Percentiles rank a stretch among this genome's conserved stretches.
Evolutionary conservation across 352 stramenopile genomes (phyloP).

Genomic region (Phytophthora vignae): DNA sequence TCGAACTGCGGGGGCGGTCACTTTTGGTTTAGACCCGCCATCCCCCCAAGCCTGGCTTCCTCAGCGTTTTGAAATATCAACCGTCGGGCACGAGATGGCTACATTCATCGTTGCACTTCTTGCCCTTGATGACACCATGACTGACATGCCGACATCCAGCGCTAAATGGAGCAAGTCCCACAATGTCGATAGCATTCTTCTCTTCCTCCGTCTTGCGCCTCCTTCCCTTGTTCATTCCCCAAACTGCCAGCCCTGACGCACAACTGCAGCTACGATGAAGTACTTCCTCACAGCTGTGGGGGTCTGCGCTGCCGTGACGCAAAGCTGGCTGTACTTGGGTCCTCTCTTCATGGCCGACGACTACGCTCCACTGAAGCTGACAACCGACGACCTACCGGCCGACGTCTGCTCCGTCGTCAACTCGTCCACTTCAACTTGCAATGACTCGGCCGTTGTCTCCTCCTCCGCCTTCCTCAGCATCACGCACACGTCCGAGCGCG

Average conservation of each 20-base stretch:
- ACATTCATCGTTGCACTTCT: neutral
- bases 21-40: too few relatives aligned
- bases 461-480: slow-evolving; percentile 23
- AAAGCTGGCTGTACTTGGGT: slow-evolving; percentile 28
- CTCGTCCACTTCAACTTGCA: slow-evolving; percentile 4
- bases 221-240: slow-evolving; percentile 19
- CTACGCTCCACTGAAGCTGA: neutral
- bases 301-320: slow-evolving; percentile 17
- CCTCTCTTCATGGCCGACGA: slow-evolving; percentile 6
- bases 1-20: too few relatives aligned
- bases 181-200: neutral
- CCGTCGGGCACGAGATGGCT: neutral
- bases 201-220: neutral
- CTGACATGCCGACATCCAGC: neutral
- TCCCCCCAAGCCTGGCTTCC: too few relatives aligned
- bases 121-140: slow-evolving; percentile 1
- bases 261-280: slow-evolving; percentile 17
- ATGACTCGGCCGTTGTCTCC: neutral
- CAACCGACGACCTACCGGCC: neutral
- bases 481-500: slow-evolving; percentile 20
- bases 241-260: slow-evolving; percentile 12
- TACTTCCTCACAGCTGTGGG: slow-evolving; percentile 23
- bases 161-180: neutral
- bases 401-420: slow-evolving; percentile 15
- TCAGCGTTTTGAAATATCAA: too few relatives aligned